Evolutionary conservation across 805 yeast species (phyloP), one percentile per base, ranked within the genome.

Genomic region (Saturnispora silvae): DNA sequence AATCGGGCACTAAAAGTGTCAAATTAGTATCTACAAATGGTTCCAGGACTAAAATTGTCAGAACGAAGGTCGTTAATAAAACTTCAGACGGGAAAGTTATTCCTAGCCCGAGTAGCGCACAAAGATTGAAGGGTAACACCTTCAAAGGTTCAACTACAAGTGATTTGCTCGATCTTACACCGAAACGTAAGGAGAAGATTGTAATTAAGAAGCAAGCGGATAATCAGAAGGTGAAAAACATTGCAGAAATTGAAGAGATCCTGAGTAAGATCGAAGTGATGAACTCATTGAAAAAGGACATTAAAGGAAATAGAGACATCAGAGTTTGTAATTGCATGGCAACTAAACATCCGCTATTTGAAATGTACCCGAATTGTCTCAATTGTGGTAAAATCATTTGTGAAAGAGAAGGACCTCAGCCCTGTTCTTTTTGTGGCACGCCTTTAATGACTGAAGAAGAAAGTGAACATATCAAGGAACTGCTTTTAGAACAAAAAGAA

Each of bases 371-470:
- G 1, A 92, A 92, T 54, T 92, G 99, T 50, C 59, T 92, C 28
- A 77, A 81, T 42, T 92, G 99, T 56, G 99, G 99, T 9, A 83
- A 86, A 56, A 83, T 92, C 29, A 83, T 92, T 3, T 92, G 99
- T 61, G 68, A 70, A 4, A 78, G 77, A 47, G 97, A 92, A 52
- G 97, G 97, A 0, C 61, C 84, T 18, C 92, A 87, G 42, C 92
- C 92, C 3, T 92, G 99, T 52, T 70, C 92, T 2, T 81, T 60
- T 44, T 92, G 98, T 61, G 83, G 85, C 0, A 54, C 66, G 19
- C 80, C 75, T 24, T 58, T 92, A 29, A 63, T 92, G 15, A 66
- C 75, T 5, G 53, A 59, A 9, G 69, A 68, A n/a, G 95, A 87
- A 45, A 68, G 74, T 48, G 44, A 50, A 4, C 75, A 72, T 36